Percentiles rank a stretch among this genome's conserved stretches.
Conservation (phyloP, 257 asterid species). For the Fraxinus americana region DNA sequence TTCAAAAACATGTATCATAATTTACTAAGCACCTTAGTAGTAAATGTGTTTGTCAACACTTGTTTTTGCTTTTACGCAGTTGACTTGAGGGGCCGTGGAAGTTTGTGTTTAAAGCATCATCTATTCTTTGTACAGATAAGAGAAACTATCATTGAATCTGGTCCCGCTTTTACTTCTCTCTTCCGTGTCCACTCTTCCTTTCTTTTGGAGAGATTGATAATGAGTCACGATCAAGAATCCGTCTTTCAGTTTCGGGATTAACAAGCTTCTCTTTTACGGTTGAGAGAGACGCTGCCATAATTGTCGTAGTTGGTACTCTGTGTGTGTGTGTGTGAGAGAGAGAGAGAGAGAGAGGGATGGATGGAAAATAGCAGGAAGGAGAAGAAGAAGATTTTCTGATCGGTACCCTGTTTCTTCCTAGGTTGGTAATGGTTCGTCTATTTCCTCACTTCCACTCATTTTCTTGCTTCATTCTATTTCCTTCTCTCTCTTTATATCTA, state of each 20-base stretch:
- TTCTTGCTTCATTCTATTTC: constrained; percentile 19
- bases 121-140: not conserved
- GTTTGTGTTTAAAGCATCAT: not conserved
- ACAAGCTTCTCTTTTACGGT: constrained; percentile 45
- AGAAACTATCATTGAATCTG: not conserved
- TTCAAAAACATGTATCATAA: no score
- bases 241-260: constrained; percentile 30
- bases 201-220: constrained; percentile 9
- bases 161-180: not conserved
- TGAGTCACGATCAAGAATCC: constrained; percentile 15
- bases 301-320: constrained; percentile 6
- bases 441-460: not conserved
- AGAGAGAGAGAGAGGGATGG: not conserved
- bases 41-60: no score
- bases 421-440: constrained; percentile 20
- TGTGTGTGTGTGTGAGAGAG: not conserved
- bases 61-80: no score
- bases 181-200: not conserved
- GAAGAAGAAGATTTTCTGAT: constrained; percentile 26
- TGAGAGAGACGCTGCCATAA: constrained; percentile 27
- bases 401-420: constrained; percentile 28
- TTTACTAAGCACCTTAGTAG: no score
- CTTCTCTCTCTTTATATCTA: not conserved
- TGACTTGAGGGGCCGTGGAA: not conserved
- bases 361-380: constrained; percentile 24